A percentile compares a stretch with the other conserved stretches of the same genome.
Conservation (phyloP, 2,329 filamentous ascomycete genomes). For the Lomentospora prolificans region DNA sequence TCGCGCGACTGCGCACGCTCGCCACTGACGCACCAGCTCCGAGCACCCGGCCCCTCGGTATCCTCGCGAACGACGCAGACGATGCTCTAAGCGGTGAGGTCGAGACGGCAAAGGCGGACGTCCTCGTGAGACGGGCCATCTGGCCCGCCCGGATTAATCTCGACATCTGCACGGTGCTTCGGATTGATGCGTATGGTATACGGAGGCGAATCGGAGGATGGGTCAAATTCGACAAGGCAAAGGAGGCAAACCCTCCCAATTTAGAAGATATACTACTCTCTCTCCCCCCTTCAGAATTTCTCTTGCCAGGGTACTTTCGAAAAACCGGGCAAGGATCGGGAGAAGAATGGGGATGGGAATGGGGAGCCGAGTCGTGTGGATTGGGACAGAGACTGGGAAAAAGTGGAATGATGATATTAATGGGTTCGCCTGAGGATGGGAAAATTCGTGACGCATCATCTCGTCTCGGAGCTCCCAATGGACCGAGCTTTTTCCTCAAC, state of each 20-base stretch:
- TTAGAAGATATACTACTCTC: slow-evolving; percentile 17
- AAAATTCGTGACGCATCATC: slow-evolving; percentile 7
- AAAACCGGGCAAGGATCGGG: neutral
- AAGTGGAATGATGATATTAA: slow-evolving; percentile 7
- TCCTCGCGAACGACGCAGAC: slow-evolving; percentile 21
- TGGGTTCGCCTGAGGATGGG: neutral
- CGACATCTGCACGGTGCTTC: slow-evolving; percentile 40
- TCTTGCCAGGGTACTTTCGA: neutral
- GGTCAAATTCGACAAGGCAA: neutral
- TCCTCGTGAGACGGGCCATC: slow-evolving; percentile 52
- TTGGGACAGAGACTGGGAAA: no score
- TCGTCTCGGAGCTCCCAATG: neutral
- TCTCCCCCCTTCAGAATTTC: neutral
- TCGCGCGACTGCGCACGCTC: slow-evolving; percentile 18
- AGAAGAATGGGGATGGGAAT: neutral
- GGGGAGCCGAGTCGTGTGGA: no score
- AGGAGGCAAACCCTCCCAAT: neutral
- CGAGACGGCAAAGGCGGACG: slow-evolving; percentile 36
- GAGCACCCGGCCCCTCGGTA: slow-evolving; percentile 24
- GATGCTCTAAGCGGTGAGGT: slow-evolving; percentile 29
- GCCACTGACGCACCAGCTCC: slow-evolving; percentile 15
- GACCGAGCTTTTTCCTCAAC: slow-evolving; percentile 3
- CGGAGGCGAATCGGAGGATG: neutral
- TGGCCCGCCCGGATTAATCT: slow-evolving; percentile 56
- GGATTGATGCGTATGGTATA: neutral